Base-by-base conservation (phyloP, 805 yeast genomes). In the Candida montana region DNA sequence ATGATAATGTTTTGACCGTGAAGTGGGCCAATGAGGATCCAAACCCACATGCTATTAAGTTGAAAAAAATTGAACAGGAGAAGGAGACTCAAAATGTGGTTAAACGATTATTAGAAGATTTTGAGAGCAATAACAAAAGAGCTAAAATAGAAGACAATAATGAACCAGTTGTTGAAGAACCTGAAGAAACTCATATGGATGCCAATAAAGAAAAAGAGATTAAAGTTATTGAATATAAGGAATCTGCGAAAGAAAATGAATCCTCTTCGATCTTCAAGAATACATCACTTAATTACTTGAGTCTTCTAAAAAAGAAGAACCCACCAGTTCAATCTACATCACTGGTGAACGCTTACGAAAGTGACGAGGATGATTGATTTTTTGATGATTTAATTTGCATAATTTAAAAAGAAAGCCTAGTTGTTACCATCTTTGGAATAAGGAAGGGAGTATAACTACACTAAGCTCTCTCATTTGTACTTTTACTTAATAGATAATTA, bases 11-110 rank as follows among this genome's bases (percentile, higher is more conserved):
- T 0, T 61, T 90, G 33, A 74, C 71, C 45, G 75, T 90, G 1
- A 72, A 86, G 48, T 90, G 98, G 98, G 95, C 97, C 0, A 78
- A 77, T 46, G 91, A 84, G 33, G 95, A 88, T 59, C 95, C 95
- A 2, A 83, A 82, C 54, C 93, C 93, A 0, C 62, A 61, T 4
- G 81, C 86, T 5, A 36, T 46, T 2, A 4, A 74, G 68, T 47
- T 65, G 57, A 40, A 65, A 77, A 48, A 75, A 68, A 62, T 39
- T 63, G 61, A 47, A 41, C 46, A 46, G 46, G 60, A 55, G 28
- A 10, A 35, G 18, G 52, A 55, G 18, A 51, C 59, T 1, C 33
- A 54, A 31, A 41, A 67, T 17, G 71, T 79, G 0, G 83, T 83
- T 0, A 65, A 59, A 46, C 59, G 58, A 17, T 57, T 76, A 28